Evolutionary conservation across 805 yeast genomes (phyloP).

Genomic region (Candida stauntonica): DNA sequence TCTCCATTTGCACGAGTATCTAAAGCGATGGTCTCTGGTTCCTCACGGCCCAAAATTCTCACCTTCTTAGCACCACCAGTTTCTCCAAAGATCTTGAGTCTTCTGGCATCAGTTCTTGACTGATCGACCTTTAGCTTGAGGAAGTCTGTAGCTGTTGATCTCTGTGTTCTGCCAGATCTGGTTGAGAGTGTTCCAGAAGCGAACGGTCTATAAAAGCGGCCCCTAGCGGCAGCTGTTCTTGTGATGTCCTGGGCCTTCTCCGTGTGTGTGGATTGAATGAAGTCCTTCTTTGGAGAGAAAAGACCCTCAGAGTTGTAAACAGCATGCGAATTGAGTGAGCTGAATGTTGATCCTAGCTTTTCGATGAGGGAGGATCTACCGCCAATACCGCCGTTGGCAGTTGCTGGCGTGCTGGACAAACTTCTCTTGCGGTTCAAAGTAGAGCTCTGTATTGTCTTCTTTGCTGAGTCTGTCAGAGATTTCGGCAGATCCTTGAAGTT

Average conservation of each 20-base stretch:
- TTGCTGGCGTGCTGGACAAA: constrained; percentile 19
- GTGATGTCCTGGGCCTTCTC: constrained; percentile 13
- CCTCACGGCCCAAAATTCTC: constrained; percentile 24
- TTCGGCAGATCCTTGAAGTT: constrained; percentile 34
- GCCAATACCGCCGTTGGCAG: constrained; percentile 16
- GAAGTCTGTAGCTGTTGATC: constrained; percentile 18
- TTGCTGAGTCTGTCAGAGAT: constrained; percentile 32
- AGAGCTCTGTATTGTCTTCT: constrained; percentile 12
- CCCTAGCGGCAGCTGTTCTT: not conserved
- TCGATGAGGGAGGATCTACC: constrained; percentile 29
- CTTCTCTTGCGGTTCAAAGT: constrained; percentile 23
- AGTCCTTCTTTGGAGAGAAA: constrained; percentile 32
- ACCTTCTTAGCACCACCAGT: constrained; percentile 26
- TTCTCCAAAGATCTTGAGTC: constrained; percentile 33
- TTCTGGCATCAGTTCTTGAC: constrained; percentile 39
- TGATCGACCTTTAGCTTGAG: constrained; percentile 37
- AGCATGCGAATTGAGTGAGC: constrained; percentile 21
- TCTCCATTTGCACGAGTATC: constrained; percentile 2
- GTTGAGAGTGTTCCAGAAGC: constrained; percentile 17
- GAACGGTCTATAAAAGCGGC: constrained; percentile 9
- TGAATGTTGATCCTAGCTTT: constrained; percentile 34
- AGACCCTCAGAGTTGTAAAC: constrained; percentile 32
- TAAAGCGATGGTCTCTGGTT: constrained; percentile 5
- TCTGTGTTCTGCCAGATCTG: constrained; percentile 26
- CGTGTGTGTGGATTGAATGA: constrained; percentile 17